Percentiles rank a stretch among this genome's conserved stretches.
phyloP scores from a whole-genome alignment of 805 yeast genomes.

The Saccharomyces mikatae region DNA sequence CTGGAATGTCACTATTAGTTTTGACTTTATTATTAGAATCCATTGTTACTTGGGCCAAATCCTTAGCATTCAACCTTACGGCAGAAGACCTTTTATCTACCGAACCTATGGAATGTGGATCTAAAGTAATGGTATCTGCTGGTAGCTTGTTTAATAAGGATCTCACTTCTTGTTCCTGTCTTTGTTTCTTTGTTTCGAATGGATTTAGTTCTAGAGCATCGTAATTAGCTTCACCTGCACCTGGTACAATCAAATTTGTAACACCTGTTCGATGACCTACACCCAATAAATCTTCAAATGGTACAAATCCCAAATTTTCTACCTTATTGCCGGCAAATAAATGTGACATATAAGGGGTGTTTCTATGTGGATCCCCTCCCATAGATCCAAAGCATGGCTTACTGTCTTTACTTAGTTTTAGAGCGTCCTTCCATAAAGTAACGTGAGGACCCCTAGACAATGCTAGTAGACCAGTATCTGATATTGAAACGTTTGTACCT shows the following conservation, averaged over 20 bases:
- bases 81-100: constrained; percentile 64
- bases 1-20: constrained; percentile 43
- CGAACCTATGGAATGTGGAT: constrained; percentile 79
- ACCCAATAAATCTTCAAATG: constrained; percentile 94
- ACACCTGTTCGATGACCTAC: constrained; percentile 75
- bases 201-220: constrained; percentile 93
- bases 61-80: constrained; percentile 56
- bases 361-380: constrained; percentile 29
- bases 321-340: constrained; percentile 69
- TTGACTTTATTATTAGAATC: constrained; percentile 29
- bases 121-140: constrained; percentile 87
- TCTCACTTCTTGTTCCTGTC: constrained; percentile 89
- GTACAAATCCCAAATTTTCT: constrained; percentile 66
- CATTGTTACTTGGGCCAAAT: constrained; percentile 38
- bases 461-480: constrained; percentile 79
- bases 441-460: constrained; percentile 97
- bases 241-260: constrained; percentile 85
- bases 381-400: constrained; percentile 45
- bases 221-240: constrained; percentile 95
- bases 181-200: constrained; percentile 80
- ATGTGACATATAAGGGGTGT: constrained; percentile 88
- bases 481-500: constrained; percentile 66
- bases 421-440: constrained; percentile 85
- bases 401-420: constrained; percentile 34
- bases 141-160: constrained; percentile 75